Conservation (phyloP, 352 stramenopile species). For the Globisporangium alternatum region DNA sequence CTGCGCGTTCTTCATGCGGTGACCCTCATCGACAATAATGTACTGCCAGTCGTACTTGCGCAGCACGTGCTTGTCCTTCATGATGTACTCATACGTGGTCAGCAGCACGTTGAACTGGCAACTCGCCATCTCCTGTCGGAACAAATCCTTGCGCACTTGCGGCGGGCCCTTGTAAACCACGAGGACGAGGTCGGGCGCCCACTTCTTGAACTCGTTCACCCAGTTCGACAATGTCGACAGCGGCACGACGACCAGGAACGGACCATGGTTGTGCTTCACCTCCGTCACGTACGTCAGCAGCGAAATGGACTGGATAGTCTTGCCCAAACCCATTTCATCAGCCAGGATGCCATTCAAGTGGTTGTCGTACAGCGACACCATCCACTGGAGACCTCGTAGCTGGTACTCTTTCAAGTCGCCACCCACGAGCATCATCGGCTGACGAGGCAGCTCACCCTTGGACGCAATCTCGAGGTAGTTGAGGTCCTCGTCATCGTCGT, state of each 20-base stretch:
- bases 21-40: constrained; percentile 94
- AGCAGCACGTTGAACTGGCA: constrained; percentile 91
- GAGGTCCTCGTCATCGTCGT: constrained; percentile 67
- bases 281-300: constrained; percentile 83
- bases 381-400: constrained; percentile 98
- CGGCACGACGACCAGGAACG: constrained; percentile 98
- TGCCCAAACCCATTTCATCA: constrained; percentile 95
- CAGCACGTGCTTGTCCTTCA: constrained; percentile 90
- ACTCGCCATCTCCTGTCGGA: constrained; percentile 77
- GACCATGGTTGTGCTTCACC: constrained; percentile 88
- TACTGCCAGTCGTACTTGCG: constrained; percentile 91
- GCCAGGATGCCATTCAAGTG: constrained; percentile 98
- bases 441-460: constrained; percentile 81
- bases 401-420: constrained; percentile 98
- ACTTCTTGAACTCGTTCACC: constrained; percentile 94
- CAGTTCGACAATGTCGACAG: constrained; percentile 94
- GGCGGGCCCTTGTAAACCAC: constrained; percentile 94
- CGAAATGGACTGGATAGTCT: constrained; percentile 87
- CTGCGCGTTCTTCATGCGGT: constrained; percentile 91
- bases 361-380: constrained; percentile 98
- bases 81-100: constrained; percentile 94
- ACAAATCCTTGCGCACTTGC: constrained; percentile 79
- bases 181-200: constrained; percentile 94
- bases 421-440: constrained; percentile 96
- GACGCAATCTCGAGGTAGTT: constrained; percentile 85